Evolutionary conservation across 352 stramenopile species (phyloP), one percentile per base, ranked within the genome.

Genomic region (Pythium phragmiticola): DNA sequence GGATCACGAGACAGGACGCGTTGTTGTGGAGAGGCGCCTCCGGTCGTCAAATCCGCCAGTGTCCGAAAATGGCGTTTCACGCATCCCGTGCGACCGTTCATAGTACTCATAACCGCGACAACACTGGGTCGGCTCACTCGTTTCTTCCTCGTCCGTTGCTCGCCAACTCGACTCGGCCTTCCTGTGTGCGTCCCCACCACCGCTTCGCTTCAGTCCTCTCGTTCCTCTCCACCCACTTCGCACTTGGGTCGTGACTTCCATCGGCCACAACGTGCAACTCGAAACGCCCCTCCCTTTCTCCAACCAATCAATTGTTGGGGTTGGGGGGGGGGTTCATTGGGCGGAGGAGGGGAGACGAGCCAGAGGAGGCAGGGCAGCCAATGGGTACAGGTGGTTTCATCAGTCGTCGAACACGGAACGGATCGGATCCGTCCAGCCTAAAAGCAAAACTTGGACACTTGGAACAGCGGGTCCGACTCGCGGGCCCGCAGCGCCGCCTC

Each of bases 391-490:
- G 45, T 42, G 30, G 55, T 43, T 61, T 61, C 42, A 26, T 45
- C 6, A 33, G 36, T 63, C 57, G 33, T 48, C 43, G 56, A 9
- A 45, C 57, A n/a, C 0, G 19, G 26, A 28, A 45, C 12, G 33
- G 17, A 58, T 46, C 42, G 46, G 46, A 13, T 3, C 23, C 6
- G 14, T 13, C 28, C 13, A 37, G 36, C 48, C 63, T 70, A 70
- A 37, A 70, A 70, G 57, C 42, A 63, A 36, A 70, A 65, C n/a
- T 55, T 48, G 23, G 63, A 61, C 11, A 69, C 55, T 28, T 56
- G 60, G 63, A 65, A 69, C 21, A 69, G 49, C 30, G 63, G 48
- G n/a, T 69, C 63, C 7, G 56, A 54, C 49, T 65, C 63, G 28
- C 63, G 63, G 2, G 63, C 48, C n/a, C 43, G 42, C 48, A 69